phyloP scores from a whole-genome alignment of 2,329 filamentous ascomycete genomes.

The Colletotrichum lindemuthianum region DNA sequence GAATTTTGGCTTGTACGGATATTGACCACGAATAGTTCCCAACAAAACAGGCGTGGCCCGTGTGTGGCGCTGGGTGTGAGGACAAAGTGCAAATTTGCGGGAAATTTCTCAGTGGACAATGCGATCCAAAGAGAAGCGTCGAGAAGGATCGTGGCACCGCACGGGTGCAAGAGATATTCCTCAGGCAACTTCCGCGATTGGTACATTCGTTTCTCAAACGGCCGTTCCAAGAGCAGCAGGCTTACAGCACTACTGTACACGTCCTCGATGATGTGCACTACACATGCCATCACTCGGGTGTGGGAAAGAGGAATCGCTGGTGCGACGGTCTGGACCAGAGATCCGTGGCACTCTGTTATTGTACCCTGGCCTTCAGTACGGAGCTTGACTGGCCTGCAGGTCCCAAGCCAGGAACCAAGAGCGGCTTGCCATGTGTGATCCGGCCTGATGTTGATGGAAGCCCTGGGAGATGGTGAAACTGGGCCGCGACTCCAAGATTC shows the following conservation, averaged over 20 bases:
- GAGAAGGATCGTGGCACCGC: too few species aligned
- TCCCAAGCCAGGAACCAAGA: too few species aligned
- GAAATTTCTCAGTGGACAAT: background rate
- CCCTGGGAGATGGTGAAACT: conserved; percentile 20
- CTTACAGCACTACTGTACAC: too few species aligned
- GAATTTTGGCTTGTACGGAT: too few species aligned
- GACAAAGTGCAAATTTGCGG: background rate
- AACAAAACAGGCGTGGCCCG: conserved; percentile 14
- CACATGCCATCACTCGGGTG: too few species aligned
- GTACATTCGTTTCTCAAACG: background rate
- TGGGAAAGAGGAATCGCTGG: background rate
- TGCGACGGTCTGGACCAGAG: background rate
- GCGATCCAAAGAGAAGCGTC: background rate
- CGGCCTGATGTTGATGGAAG: conserved; percentile 24
- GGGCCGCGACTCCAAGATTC: conserved; percentile 20
- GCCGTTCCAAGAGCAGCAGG: background rate
- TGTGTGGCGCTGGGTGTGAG: background rate
- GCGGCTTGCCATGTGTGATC: background rate
- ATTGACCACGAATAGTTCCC: background rate
- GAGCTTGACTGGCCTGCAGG: background rate
- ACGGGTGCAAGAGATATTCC: background rate
- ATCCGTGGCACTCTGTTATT: background rate
- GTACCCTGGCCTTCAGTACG: background rate
- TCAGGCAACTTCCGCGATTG: conserved; percentile 17
- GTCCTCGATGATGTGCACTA: too few species aligned